phyloP scores from a whole-genome alignment of 2,329 filamentous ascomycete species.

The Exophiala sp. region DNA sequence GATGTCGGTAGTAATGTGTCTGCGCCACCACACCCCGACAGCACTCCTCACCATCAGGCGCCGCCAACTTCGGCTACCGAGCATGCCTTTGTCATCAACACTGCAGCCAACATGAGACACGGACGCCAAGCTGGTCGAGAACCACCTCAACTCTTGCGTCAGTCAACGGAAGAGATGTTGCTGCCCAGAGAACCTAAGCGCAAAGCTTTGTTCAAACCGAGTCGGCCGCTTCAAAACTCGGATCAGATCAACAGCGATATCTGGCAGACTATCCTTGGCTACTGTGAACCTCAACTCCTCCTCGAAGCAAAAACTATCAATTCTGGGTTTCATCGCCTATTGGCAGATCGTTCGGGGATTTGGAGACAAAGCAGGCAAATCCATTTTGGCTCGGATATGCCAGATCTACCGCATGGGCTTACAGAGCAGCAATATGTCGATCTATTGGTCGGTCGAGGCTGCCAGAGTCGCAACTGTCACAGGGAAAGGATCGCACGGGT shows the following conservation, averaged over 20 bases:
- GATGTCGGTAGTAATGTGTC: not conserved
- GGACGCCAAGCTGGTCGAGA: not conserved
- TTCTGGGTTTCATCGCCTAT: slow-evolving; percentile 16
- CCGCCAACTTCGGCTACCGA: not conserved
- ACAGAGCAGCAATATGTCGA: slow-evolving; percentile 27
- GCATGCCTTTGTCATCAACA: slow-evolving; percentile 12
- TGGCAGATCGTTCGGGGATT: slow-evolving; percentile 20
- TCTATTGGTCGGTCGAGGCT: slow-evolving; percentile 25
- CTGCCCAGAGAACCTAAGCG: not conserved
- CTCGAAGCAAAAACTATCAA: slow-evolving; percentile 24
- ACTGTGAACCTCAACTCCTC: slow-evolving; percentile 24
- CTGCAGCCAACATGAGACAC: slow-evolving; percentile 5
- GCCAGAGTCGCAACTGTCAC: slow-evolving; percentile 23
- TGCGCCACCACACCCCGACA: not conserved
- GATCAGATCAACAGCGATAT: slow-evolving; percentile 22
- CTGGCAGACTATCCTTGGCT: slow-evolving; percentile 25
- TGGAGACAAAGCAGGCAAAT: slow-evolving; percentile 24
- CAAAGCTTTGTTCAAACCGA: not conserved
- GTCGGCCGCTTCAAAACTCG: slow-evolving; percentile 14
- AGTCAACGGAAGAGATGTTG: not conserved
- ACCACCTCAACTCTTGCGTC: not conserved
- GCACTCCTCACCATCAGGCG: not conserved
- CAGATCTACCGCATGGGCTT: slow-evolving; percentile 21
- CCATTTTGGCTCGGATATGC: slow-evolving; percentile 18
- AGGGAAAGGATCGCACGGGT: slow-evolving; percentile 20